Evolutionary conservation across 2,329 filamentous ascomycete species (phyloP).

Genomic region (Fusarium sp.): DNA sequence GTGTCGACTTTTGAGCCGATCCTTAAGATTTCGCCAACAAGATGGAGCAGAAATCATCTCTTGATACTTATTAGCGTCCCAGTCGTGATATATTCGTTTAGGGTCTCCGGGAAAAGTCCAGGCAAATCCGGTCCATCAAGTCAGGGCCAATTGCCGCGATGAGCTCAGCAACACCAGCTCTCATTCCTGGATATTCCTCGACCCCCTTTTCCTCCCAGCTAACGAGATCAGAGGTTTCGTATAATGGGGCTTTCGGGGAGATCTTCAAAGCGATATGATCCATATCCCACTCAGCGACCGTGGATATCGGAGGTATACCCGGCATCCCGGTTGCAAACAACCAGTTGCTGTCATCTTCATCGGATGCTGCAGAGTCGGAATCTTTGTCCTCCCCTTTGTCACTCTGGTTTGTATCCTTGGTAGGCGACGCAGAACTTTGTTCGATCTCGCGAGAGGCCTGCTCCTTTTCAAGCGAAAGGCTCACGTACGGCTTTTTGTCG

Average conservation of each 20-base stretch:
- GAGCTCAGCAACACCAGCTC: constrained; percentile 71
- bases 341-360: constrained; percentile 29
- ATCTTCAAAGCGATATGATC: constrained; percentile 66
- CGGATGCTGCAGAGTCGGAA: constrained; percentile 5
- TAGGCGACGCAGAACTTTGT: background rate
- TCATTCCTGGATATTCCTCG: constrained; percentile 59
- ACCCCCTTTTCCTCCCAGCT: constrained; percentile 66
- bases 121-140: constrained; percentile 62
- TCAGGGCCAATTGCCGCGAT: constrained; percentile 71
- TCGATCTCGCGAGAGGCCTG: background rate
- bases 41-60: background rate
- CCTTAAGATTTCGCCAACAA: background rate
- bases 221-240: constrained; percentile 60
- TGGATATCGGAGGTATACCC: constrained; percentile 64
- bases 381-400: background rate
- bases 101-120: constrained; percentile 57
- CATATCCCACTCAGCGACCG: constrained; percentile 64
- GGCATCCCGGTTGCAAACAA: constrained; percentile 72
- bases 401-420: background rate
- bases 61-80: background rate
- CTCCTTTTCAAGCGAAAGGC: constrained; percentile 51
- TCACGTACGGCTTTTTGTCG: constrained; percentile 65
- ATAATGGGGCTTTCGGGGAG: constrained; percentile 47
- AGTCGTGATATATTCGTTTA: background rate
- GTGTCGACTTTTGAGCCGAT: background rate